Percentiles rank a stretch among this genome's conserved stretches.
Conservation (phyloP, 805 yeast species). For the Cyberlindnera nakhonratchasimensis region DNA sequence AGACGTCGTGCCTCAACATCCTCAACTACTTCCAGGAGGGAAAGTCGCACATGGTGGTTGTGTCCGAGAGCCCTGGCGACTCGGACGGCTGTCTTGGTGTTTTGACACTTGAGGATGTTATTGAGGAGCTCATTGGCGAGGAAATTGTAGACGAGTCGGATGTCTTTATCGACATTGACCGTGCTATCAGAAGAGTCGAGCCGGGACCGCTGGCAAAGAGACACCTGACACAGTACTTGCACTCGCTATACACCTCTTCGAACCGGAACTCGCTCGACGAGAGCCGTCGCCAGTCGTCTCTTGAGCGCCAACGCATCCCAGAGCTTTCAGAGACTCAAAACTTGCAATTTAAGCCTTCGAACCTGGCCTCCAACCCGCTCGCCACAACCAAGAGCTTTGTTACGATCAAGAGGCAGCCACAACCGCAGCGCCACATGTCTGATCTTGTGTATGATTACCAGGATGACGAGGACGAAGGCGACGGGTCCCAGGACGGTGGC, state of each 20-base stretch:
- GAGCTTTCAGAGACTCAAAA: background rate
- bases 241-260: conserved; percentile 49
- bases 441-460: conserved; percentile 18
- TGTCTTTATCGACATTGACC: conserved; percentile 86
- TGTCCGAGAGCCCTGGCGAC: conserved; percentile 80
- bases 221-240: conserved; percentile 66
- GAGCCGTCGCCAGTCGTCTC: too few relatives aligned
- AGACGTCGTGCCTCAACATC: conserved; percentile 90
- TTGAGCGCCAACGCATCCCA: background rate
- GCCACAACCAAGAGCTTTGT: conserved; percentile 63
- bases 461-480: conserved; percentile 6
- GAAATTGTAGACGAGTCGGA: conserved; percentile 96
- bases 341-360: conserved; percentile 35
- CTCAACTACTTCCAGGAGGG: conserved; percentile 97
- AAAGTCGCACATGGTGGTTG: conserved; percentile 94
- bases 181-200: conserved; percentile 71
- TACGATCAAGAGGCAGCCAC: conserved; percentile 60
- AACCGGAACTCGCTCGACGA: conserved; percentile 42
- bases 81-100: conserved; percentile 86
- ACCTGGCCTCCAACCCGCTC: conserved; percentile 68
- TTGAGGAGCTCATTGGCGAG: conserved; percentile 95
- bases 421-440: conserved; percentile 16
- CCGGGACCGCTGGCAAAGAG: conserved; percentile 76
- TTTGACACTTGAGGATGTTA: conserved; percentile 93
- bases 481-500: too few relatives aligned